phyloP scores from a whole-genome alignment of 129 eudicot species.

The Saposhnikovia divaricata region DNA sequence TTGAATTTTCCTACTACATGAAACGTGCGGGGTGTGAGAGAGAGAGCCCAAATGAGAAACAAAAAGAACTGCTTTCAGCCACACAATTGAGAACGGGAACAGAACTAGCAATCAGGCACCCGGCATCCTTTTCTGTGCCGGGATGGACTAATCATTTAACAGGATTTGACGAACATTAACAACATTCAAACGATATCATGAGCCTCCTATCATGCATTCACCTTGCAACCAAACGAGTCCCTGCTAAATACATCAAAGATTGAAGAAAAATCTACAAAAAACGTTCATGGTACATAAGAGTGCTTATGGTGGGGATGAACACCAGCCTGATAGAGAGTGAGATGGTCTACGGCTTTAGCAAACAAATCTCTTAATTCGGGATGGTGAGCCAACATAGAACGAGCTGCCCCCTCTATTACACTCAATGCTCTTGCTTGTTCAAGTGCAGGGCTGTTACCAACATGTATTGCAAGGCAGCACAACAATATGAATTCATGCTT shows the following conservation, averaged over 20 bases:
- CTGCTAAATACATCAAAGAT: neutral
- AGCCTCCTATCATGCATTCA: neutral
- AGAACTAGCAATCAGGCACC: neutral
- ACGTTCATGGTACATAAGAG: conserved; percentile 17
- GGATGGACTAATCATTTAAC: neutral
- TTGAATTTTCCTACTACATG: neutral
- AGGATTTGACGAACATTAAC: neutral
- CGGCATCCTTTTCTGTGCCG: neutral
- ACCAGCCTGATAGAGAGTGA: conserved; percentile 59
- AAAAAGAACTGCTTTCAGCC: neutral
- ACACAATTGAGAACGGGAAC: neutral
- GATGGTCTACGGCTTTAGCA: conserved; percentile 43
- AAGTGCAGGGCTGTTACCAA: conserved; percentile 47
- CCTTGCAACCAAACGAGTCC: neutral
- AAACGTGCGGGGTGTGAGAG: neutral
- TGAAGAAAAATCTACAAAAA: neutral
- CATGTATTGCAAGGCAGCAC: conserved; percentile 55
- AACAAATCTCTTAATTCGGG: conserved; percentile 49
- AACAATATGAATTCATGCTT: conserved; percentile 43
- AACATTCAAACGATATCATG: neutral
- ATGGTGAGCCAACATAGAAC: conserved; percentile 39
- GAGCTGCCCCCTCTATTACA: conserved; percentile 47
- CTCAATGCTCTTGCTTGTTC: conserved; percentile 56
- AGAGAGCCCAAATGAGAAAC: neutral
- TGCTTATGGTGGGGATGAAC: conserved; percentile 27